Evolutionary conservation across 139 green algal species (phyloP).

Genomic region (Chlorella vulgaris): DNA sequence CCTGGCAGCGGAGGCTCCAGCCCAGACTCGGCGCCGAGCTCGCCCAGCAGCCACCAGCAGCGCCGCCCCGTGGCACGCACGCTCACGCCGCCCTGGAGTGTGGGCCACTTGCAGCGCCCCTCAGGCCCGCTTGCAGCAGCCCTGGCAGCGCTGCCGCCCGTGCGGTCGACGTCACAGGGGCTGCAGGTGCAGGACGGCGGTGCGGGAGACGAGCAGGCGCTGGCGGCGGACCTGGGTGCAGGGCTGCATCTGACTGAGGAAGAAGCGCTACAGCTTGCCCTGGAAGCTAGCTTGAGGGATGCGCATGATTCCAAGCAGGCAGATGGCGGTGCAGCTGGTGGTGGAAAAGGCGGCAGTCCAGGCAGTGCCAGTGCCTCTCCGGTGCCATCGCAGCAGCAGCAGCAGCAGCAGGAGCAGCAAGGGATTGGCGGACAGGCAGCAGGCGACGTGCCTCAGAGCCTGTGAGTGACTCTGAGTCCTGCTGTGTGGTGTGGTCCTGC

Average conservation of each 20-base stretch:
- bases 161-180: background rate
- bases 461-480: no score
- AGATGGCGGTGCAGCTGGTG: background rate
- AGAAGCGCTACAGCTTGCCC: slow-evolving; percentile 35
- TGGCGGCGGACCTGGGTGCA: background rate
- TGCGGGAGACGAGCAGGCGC: background rate
- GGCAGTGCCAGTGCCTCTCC: background rate
- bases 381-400: no score
- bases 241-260: slow-evolving; percentile 14
- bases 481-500: no score
- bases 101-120: background rate
- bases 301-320: background rate
- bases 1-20: background rate
- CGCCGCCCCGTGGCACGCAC: background rate
- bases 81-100: background rate
- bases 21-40: background rate
- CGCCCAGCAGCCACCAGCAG: background rate
- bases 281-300: slow-evolving; percentile 32
- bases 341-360: background rate
- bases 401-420: no score
- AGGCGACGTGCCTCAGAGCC: background rate
- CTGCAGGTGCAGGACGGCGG: background rate
- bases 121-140: background rate
- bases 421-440: no score
- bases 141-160: background rate